phyloP scores from a whole-genome alignment of 192 early-diverging fungal genomes.

The Funneliformis mosseae region DNA sequence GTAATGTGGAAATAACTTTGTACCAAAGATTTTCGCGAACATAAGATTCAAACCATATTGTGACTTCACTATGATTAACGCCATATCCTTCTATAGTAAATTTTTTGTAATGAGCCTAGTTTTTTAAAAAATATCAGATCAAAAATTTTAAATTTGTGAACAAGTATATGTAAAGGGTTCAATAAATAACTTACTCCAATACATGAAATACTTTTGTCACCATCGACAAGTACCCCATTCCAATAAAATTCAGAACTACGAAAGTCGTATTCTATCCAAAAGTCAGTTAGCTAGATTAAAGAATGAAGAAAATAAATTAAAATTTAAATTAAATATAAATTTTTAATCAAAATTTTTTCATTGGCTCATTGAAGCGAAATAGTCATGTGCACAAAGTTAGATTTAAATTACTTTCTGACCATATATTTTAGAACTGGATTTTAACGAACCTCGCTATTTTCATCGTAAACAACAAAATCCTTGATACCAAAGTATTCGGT shows the following conservation, averaged over 20 bases:
- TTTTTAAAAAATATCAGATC: not conserved
- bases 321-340: not conserved
- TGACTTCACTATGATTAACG: not conserved
- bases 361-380: no score
- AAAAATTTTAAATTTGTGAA: not conserved
- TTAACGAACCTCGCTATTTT: not conserved
- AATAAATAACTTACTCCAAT: not conserved
- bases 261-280: not conserved
- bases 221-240: not conserved
- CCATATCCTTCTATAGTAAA: constrained; percentile 8
- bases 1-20: not conserved
- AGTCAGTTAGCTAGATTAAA: not conserved
- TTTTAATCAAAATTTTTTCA: no score
- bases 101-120: not conserved
- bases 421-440: not conserved
- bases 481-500: not conserved
- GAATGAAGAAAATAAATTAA: not conserved
- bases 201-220: not conserved
- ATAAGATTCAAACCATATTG: not conserved
- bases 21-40: constrained; percentile 9
- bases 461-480: not conserved
- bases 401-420: no score
- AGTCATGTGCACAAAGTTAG: no score
- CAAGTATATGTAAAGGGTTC: no score
- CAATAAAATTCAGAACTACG: not conserved